These are phyloP conservation scores for Apiosordaria backusii DNA, from an alignment of 495 filamentous ascomycete genomes.

Conservation along the genomic window DNA sequence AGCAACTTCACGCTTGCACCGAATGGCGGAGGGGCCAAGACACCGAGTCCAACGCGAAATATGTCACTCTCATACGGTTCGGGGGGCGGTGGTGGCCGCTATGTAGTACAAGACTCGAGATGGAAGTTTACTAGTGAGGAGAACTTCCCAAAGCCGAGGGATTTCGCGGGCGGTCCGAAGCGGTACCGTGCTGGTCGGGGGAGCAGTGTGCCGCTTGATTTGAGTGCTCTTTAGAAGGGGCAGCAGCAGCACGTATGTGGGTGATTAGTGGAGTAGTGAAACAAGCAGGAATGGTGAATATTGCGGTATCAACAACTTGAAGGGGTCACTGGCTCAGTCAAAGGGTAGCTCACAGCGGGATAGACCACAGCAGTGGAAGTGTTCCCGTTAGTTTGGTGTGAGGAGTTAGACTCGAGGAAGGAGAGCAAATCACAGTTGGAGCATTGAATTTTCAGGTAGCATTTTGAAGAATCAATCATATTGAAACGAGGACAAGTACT, in stretches of 20 bases:
- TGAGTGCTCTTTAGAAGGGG: conserved; percentile 46
- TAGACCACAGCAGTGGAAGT: neutral
- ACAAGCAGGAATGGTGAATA: neutral
- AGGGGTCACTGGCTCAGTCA: neutral
- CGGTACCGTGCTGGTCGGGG: conserved; percentile 87
- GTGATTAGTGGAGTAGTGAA: neutral
- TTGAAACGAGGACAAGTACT: no score
- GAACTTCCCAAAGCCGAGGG: conserved; percentile 77
- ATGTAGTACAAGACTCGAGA: conserved; percentile 70
- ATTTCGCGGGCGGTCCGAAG: conserved; percentile 66
- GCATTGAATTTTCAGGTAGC: neutral
- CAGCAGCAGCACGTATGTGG: neutral
- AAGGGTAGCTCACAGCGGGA: neutral
- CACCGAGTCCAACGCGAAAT: conserved; percentile 41
- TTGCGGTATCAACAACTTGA: neutral
- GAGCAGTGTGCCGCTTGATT: conserved; percentile 89
- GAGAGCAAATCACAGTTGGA: neutral
- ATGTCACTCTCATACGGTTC: conserved; percentile 27
- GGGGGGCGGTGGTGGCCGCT: conserved; percentile 40
- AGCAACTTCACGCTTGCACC: conserved; percentile 70
- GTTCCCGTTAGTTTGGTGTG: neutral
- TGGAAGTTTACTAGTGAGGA: conserved; percentile 86
- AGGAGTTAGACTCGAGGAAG: neutral
- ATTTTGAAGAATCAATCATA: neutral
- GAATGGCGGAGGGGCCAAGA: conserved; percentile 43